Evolutionary conservation across 108 stramenopile genomes (phyloP), one percentile per base, ranked within the genome.

Genomic region (Cyclotella atomus): DNA sequence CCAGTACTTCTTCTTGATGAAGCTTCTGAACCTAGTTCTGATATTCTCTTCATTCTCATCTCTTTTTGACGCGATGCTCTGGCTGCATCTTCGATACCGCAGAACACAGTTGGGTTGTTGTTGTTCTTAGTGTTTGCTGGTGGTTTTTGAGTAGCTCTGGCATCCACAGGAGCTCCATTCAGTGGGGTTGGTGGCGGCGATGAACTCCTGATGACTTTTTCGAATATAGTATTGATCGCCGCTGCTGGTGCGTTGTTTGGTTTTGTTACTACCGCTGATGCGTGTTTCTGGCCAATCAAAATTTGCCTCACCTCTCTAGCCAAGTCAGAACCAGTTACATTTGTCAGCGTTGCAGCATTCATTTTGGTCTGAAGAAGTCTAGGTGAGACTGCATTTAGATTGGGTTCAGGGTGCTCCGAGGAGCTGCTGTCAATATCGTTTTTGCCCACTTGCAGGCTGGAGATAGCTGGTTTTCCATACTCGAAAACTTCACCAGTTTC

Each of bases 11-110:
- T 46, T 47, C 44, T 46, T 10, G 64, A 46, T 45, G 45, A 2
- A 30, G 15, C 35, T 24, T 24, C 16, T 3, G 2, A 30, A 14
- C 9, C 30, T 1, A 49, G 65, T 32, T 65, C 24, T 0, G 66
- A 68, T 52, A 46, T 65, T 54, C 61, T n/a, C 17, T 38, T 45
- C 3, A 59, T 66, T 9, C 66, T 72, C 44, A 77, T 56, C 38
- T 84, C 78, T 25, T 84, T 62, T 56, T 47, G 75, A 21, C 89
- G 32, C 3, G 89, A 87, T 7, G 41, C 65, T 45, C 73, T 76
- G 10, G 89, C 89, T 8, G 79, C 86, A n/a, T 82, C 86, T 73
- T 87, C 86, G 36, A 89, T 85, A 15, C 89, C 89, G 12, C 70
- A 62, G 53, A 87, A 89, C 1, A 67, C 45, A 53, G 75, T 68